Conservation (phyloP, 495 filamentous ascomycete species). For the Aspergillus nanangensis region DNA sequence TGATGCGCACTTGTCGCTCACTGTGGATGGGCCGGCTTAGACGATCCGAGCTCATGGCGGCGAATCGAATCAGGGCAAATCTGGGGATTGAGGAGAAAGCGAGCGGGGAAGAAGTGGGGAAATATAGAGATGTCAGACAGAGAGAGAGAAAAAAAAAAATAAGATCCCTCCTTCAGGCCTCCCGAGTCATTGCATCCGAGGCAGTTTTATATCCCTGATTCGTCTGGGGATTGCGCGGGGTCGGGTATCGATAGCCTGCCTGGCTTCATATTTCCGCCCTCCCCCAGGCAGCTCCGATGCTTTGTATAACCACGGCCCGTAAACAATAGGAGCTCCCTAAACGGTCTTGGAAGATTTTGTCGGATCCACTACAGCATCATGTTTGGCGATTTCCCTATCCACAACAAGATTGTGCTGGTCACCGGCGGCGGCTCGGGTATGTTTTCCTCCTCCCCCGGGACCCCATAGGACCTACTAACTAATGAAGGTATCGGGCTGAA, state of each 20-base stretch:
- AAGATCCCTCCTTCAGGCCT: background rate
- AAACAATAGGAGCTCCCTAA: too few species aligned
- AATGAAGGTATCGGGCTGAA: background rate
- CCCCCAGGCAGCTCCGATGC: too few species aligned
- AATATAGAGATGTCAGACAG: background rate
- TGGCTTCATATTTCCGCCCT: background rate
- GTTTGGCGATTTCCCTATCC: background rate
- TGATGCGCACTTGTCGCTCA: background rate
- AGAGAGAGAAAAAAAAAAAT: background rate
- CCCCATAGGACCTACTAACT: too few species aligned
- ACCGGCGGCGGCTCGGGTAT: background rate
- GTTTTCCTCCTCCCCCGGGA: background rate
- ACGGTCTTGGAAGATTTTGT: too few species aligned
- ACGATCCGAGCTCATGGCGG: background rate
- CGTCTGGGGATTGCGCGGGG: background rate
- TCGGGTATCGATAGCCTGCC: background rate
- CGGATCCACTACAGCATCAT: background rate
- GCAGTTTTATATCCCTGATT: background rate
- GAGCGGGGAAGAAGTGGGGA: too few species aligned
- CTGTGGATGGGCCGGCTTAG: slow-evolving; percentile 1
- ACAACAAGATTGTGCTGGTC: background rate
- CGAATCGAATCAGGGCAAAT: too few species aligned
- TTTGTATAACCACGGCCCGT: too few species aligned
- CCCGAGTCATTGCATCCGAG: background rate
- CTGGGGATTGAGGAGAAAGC: too few species aligned